Evolutionary conservation across 345 rosid species (phyloP), one percentile per base, ranked within the genome.

Genomic region (Aquilaria sinensis): DNA sequence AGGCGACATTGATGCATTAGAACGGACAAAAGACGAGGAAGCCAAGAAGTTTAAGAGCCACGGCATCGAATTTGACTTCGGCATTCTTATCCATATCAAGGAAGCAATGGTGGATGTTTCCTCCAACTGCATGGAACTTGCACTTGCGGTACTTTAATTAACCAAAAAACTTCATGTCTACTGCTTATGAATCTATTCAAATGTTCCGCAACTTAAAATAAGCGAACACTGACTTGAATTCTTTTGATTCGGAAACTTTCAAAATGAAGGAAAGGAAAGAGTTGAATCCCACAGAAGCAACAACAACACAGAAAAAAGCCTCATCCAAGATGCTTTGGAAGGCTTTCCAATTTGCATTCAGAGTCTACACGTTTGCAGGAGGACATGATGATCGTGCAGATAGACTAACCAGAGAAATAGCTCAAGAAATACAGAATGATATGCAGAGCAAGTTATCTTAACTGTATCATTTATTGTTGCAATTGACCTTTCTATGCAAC

Each of bases 81-180:
- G 71, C 53, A 74, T 88, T 66, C 83, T 94, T n/a, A 32, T 80
- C 51, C 82, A 74, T 56, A 80, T 90, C 69, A 90, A 88, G 75
- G 97, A 94, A 71, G 61, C 83, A 43, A 75, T 83, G 89, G 99
- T 94, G 72, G 92, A 94, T 80, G 78, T 90, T 70, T 94, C 90
- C 63, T 90, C 97, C 4, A 78, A 67, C 60, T 86, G 95, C 71
- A 94, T 88, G 92, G 96, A 94, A 77, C 65, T 83, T 46, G 92
- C 83, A 48, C 78, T 90, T 16, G 78, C 80, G 91, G 97, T 88
- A 83, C 1, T 30, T 29, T 46, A 30, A 23, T 5, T 15, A 57
- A 13, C 31, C 31, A 57, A 56, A 23, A 2, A 56, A 4, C 45
- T 33, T 12, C n/a, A 7, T 37, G 14, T 41, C 15, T 15, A 43